Evolutionary conservation across 2,329 filamentous ascomycete species (phyloP).

Genomic region (Aurifilum marmelostoma): DNA sequence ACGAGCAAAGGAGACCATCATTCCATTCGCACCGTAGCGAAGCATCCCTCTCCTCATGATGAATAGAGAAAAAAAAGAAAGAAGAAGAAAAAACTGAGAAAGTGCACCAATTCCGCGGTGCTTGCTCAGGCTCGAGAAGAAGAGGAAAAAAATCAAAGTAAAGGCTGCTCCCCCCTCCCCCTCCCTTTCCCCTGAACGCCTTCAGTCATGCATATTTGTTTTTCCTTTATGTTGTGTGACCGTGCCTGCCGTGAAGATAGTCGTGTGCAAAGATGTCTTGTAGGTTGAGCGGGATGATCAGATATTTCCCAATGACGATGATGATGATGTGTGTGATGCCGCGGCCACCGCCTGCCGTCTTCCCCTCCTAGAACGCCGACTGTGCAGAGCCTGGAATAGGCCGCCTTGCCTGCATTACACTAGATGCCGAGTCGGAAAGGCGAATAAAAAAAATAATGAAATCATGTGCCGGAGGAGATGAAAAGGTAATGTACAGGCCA

Average conservation of each 20-base stretch:
- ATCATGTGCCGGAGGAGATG: background rate
- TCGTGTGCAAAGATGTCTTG: background rate
- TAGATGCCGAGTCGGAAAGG: background rate
- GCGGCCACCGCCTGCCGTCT: too few species aligned
- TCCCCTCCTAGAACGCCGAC: background rate
- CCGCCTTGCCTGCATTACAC: too few species aligned
- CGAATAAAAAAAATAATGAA: background rate
- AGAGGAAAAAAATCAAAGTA: background rate
- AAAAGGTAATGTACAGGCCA: slow-evolving; percentile 9
- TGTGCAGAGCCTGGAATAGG: background rate
- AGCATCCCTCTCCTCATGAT: background rate
- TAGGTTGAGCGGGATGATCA: background rate
- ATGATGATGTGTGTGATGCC: background rate
- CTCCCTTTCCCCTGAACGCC: background rate
- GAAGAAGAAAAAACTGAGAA: too few species aligned
- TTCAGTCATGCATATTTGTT: background rate
- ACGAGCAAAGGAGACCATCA: background rate
- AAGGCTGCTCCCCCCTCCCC: background rate
- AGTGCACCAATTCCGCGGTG: background rate
- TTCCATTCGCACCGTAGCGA: background rate
- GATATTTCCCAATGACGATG: background rate
- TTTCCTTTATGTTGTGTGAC: background rate
- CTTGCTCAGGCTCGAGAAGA: slow-evolving; percentile 5
- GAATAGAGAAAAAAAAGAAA: background rate
- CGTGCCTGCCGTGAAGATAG: background rate